Conservation (phyloP, 345 rosid species). For the Eutrema japonicum region DNA sequence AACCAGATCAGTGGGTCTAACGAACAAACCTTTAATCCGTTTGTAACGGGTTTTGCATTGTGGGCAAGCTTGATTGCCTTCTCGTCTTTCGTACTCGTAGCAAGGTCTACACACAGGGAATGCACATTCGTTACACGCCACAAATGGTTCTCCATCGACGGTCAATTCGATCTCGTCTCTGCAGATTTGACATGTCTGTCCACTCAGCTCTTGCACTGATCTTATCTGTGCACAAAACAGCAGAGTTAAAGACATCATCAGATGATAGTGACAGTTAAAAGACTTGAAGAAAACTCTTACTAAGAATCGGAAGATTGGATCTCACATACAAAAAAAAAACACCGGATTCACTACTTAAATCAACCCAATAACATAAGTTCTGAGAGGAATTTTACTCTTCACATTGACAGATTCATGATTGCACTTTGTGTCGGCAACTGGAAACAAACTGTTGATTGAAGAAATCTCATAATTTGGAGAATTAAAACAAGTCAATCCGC, state of each 20-base stretch:
- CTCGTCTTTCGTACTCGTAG: slow-evolving; percentile 94
- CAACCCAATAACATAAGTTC: neutral
- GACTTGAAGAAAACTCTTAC: neutral
- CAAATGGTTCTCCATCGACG: slow-evolving; percentile 80
- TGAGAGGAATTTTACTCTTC: neutral
- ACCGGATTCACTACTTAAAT: neutral
- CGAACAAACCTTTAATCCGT: slow-evolving; percentile 80
- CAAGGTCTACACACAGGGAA: slow-evolving; percentile 98
- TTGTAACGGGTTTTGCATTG: slow-evolving; percentile 97
- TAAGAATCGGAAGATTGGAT: neutral
- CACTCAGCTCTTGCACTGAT: slow-evolving; percentile 92
- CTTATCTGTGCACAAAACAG: slow-evolving; percentile 72
- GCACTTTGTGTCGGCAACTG: slow-evolving; percentile 14
- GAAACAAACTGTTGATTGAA: slow-evolving; percentile 1
- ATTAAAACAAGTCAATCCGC: slow-evolving; percentile 10
- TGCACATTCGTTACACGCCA: slow-evolving; percentile 99
- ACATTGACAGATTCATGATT: slow-evolving; percentile 25
- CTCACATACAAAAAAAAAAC: neutral
- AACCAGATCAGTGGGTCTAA: neutral
- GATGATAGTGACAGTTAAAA: slow-evolving; percentile 3
- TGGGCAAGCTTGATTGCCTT: slow-evolving; percentile 97
- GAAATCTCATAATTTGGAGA: slow-evolving; percentile 4
- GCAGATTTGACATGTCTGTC: slow-evolving; percentile 93
- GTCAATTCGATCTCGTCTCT: slow-evolving; percentile 89
- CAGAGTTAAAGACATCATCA: neutral